phyloP scores from a whole-genome alignment of 2,329 filamentous ascomycete species.

The Plectosphaerella plurivora region DNA sequence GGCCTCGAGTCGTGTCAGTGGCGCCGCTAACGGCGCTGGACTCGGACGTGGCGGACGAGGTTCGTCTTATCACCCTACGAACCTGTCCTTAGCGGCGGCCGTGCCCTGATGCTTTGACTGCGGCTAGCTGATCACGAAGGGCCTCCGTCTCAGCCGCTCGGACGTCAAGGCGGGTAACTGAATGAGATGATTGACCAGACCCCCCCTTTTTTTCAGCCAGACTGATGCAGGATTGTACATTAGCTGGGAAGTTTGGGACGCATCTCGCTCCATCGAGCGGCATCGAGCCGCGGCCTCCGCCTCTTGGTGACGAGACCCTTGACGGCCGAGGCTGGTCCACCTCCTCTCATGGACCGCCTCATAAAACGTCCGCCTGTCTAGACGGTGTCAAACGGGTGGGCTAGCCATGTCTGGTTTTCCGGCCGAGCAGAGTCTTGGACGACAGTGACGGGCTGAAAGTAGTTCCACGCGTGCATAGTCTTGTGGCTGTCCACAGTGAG shows the following conservation, averaged over 20 bases:
- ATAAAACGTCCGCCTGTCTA: neutral
- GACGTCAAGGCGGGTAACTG: neutral
- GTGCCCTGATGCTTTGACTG: neutral
- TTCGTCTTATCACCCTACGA: neutral
- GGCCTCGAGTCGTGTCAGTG: neutral
- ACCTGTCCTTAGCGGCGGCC: neutral
- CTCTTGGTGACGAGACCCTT: neutral
- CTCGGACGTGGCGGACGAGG: neutral
- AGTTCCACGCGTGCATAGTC: too few species aligned
- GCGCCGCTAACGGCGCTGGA: neutral
- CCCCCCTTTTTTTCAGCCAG: neutral
- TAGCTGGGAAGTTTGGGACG: too few species aligned
- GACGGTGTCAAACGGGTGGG: neutral
- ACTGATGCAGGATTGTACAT: too few species aligned
- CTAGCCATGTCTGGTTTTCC: neutral
- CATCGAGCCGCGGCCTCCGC: neutral
- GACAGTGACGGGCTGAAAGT: too few species aligned
- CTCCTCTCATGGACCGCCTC: too few species aligned
- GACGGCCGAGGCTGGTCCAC: neutral
- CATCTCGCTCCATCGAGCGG: neutral
- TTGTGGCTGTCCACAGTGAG: too few species aligned
- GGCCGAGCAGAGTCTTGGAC: too few species aligned
- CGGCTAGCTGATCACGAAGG: neutral
- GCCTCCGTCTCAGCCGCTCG: neutral
- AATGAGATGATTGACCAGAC: neutral